These are phyloP conservation scores for Cercospora beticola DNA, from an alignment of 2,329 filamentous ascomycete genomes.

Conservation along the genomic window DNA sequence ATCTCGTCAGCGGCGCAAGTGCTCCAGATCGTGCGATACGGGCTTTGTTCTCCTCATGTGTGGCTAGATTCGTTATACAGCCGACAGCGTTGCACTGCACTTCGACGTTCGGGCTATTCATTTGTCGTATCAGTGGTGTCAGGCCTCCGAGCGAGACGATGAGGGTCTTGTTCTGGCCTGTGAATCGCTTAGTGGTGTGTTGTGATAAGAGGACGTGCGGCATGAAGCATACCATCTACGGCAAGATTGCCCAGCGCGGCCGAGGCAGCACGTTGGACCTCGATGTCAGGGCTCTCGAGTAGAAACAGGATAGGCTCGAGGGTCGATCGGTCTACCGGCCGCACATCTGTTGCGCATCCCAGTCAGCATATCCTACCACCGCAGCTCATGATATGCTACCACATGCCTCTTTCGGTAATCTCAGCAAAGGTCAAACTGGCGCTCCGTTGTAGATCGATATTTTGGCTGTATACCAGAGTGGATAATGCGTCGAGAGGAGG, in stretches of 20 bases:
- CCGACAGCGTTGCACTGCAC: constrained; percentile 99
- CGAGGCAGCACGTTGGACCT: constrained; percentile 94
- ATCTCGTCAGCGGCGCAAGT: constrained; percentile 80
- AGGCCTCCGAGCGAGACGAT: constrained; percentile 92
- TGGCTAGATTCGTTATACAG: constrained; percentile 97
- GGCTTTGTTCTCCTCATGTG: constrained; percentile 98
- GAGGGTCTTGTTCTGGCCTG: constrained; percentile 95
- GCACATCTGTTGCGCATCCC: constrained; percentile 67
- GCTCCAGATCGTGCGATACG: constrained; percentile 96
- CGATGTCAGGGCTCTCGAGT: constrained; percentile 90
- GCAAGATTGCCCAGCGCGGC: constrained; percentile 93
- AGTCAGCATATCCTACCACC: constrained; percentile 15
- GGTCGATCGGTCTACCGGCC: constrained; percentile 91
- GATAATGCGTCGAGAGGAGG: constrained; percentile 90
- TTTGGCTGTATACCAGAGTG: constrained; percentile 96
- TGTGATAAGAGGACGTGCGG: constrained; percentile 83
- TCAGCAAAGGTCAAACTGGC: constrained; percentile 98
- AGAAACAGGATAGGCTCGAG: constrained; percentile 95
- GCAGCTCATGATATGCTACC: neutral
- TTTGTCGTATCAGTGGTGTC: constrained; percentile 89
- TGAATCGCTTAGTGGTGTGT: constrained; percentile 64
- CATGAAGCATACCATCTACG: constrained; percentile 78
- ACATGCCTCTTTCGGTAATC: constrained; percentile 91
- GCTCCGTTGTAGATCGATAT: constrained; percentile 95
- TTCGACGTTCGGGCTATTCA: constrained; percentile 97